Conservation (phyloP, 2,329 filamentous ascomycete genomes). For the Neofusicoccum laricinum region DNA sequence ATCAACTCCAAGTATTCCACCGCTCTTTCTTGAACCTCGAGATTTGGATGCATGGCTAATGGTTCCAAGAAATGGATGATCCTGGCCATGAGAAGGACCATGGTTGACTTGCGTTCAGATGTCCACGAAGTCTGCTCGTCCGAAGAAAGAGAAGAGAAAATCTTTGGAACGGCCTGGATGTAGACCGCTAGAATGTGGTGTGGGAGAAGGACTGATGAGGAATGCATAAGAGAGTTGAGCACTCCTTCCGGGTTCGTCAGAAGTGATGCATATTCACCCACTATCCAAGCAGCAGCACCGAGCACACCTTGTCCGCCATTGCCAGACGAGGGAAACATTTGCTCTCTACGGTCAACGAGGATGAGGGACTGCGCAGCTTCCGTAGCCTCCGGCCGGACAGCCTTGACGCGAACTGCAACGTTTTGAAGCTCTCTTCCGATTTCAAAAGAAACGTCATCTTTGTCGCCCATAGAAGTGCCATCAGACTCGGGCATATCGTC, state of each 20-base stretch:
- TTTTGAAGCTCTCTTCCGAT: constrained; percentile 87
- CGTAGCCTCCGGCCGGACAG: constrained; percentile 75
- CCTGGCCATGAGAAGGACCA: constrained; percentile 74
- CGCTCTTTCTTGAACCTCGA: constrained; percentile 92
- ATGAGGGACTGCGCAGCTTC: constrained; percentile 76
- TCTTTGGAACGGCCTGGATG: constrained; percentile 80
- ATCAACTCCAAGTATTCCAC: constrained; percentile 91
- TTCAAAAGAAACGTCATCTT: constrained; percentile 56
- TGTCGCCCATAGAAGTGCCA: constrained; percentile 15
- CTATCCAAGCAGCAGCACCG: constrained; percentile 75
- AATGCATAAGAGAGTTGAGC: constrained; percentile 72
- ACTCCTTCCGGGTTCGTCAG: constrained; percentile 68
- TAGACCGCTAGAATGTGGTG: constrained; percentile 72
- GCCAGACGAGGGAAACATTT: constrained; percentile 53
- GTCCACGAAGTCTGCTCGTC: constrained; percentile 68
- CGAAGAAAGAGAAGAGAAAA: constrained; percentile 71
- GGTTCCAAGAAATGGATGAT: constrained; percentile 80
- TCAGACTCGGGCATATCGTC: constrained; percentile 21
- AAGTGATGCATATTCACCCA: constrained; percentile 81
- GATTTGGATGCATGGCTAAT: constrained; percentile 73
- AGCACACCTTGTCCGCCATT: constrained; percentile 62
- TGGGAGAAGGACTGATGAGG: constrained; percentile 54
- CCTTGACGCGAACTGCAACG: constrained; percentile 86
- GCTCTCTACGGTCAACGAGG: constrained; percentile 58
- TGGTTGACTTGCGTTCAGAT: constrained; percentile 67